These are phyloP conservation scores for Xanthoconium purpureum DNA, from an alignment of 768 basidiomycete genomes.

Conservation along the genomic window DNA sequence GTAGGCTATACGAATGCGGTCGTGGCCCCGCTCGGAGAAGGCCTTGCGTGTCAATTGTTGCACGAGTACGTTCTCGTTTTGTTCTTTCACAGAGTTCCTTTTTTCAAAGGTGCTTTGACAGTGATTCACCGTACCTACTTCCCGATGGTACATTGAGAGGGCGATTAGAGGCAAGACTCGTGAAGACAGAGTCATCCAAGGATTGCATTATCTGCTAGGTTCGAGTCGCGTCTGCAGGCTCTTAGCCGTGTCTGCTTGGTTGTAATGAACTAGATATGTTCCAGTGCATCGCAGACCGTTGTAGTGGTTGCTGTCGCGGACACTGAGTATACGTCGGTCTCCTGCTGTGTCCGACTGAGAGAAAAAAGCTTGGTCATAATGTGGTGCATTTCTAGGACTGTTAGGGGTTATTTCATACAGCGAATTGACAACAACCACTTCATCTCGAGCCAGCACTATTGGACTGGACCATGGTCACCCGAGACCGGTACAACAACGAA, in stretches of 20 bases:
- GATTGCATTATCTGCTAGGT: constrained; percentile 15
- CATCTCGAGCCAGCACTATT: not conserved
- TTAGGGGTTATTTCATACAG: constrained; percentile 15
- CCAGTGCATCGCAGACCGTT: too few relatives aligned
- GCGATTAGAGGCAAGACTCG: constrained; percentile 13
- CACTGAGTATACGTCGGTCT: too few relatives aligned
- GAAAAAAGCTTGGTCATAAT: not conserved
- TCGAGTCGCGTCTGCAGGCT: too few relatives aligned
- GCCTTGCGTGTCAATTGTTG: not conserved
- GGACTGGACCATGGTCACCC: constrained; percentile 14
- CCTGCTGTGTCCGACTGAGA: too few relatives aligned
- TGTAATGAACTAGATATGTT: too few relatives aligned
- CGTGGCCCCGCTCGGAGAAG: constrained; percentile 3
- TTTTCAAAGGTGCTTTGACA: not conserved
- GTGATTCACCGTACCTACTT: constrained; percentile 11
- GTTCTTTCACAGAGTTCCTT: not conserved
- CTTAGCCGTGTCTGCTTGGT: too few relatives aligned
- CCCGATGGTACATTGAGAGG: constrained; percentile 22
- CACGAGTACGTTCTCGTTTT: constrained; percentile 3
- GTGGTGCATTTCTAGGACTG: constrained; percentile 44
- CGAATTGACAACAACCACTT: not conserved
- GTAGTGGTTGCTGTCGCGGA: too few relatives aligned
- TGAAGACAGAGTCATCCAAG: constrained; percentile 6
- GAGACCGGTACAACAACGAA: constrained; percentile 18
- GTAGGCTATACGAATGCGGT: constrained; percentile 10